Conservation (phyloP, 495 filamentous ascomycete species). For the Baudoinia panamericana region DNA sequence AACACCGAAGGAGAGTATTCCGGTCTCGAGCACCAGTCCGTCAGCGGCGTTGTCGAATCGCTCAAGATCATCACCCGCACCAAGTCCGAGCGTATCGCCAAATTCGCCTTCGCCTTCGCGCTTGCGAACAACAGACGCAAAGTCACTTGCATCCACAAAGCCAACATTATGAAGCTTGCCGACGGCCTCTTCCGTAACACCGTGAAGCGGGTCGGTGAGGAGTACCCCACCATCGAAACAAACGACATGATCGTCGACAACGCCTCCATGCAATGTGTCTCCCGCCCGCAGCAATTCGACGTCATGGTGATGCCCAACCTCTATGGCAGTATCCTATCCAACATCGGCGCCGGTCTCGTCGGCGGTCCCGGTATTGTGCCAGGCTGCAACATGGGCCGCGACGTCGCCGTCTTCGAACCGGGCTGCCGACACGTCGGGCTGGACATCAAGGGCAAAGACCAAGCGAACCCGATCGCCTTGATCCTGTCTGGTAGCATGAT, state of each 20-base stretch:
- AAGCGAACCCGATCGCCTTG: slow-evolving; percentile 94
- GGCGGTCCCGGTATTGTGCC: slow-evolving; percentile 94
- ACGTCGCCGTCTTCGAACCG: slow-evolving; percentile 96
- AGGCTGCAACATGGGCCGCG: slow-evolving; percentile 97
- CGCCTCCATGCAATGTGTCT: slow-evolving; percentile 97
- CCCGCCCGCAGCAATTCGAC: slow-evolving; percentile 91
- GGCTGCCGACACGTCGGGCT: slow-evolving; percentile 97
- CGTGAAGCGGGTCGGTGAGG: slow-evolving; percentile 80
- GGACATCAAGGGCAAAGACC: slow-evolving; percentile 97
- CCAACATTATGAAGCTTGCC: slow-evolving; percentile 99
- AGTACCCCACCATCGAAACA: slow-evolving; percentile 83
- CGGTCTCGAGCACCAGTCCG: slow-evolving; percentile 95
- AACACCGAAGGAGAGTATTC: slow-evolving; percentile 99
- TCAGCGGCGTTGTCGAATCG: slow-evolving; percentile 92
- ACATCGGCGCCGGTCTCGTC: slow-evolving; percentile 96
- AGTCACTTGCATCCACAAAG: slow-evolving; percentile 98
- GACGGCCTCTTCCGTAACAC: slow-evolving; percentile 97
- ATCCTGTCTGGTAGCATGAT: slow-evolving; percentile 93
- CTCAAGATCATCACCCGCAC: slow-evolving; percentile 98
- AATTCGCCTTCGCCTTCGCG: slow-evolving; percentile 95
- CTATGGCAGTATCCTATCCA: slow-evolving; percentile 97
- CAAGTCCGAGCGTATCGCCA: slow-evolving; percentile 96
- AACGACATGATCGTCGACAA: slow-evolving; percentile 99
- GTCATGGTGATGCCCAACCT: slow-evolving; percentile 99
- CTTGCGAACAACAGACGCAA: slow-evolving; percentile 97